Evolutionary conservation across 768 basidiomycete genomes (phyloP), one percentile per base, ranked within the genome.

Genomic region (Leccinum sublutescens): DNA sequence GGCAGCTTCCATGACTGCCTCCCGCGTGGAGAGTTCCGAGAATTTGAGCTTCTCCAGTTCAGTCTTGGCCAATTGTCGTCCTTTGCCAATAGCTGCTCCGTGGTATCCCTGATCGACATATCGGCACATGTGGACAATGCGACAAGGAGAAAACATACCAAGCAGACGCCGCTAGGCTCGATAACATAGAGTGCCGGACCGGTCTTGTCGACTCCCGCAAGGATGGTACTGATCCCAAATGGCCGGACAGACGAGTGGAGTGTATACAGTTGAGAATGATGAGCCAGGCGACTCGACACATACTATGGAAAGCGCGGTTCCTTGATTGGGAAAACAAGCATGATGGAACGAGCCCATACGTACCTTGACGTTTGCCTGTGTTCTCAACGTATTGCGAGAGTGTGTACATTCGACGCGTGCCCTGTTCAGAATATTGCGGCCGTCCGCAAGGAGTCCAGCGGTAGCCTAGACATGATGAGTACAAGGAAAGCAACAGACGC

Each of bases 241-340:
- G 97, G 97, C 43, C 97, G 87, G 38, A 98, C 96, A 23, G 95
- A 98, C 1, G 95, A 98, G 77, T 98, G 98, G 43, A 98, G 85
- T 6, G 97, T 99, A 77, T 98, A 98, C 48, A 88, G 86, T 77
- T 99, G 97, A 9, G 93, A 88, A 73, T 93, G 96, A n/a, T 85
- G 81, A 2, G 91, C 88, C 49, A 99, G 68, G 59, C 95, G 89
- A 69, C 93, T 89, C 55, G 89, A 78, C 52, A 90, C 73, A 31
- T 77, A 69, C 86, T 88, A 65, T 1, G 27, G 1, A 14, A 23
- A 38, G 25, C 15, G 38, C 7, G 23, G 19, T 15, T 23, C 49
- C 5, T 47, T 3, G 25, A 49, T 48, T 31, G 51, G 27, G 53
- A 54, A 17, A 50, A 29, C 5, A 17, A n/a, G 21, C 47, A 10